phyloP scores from a whole-genome alignment of 148 eudicot genomes.

The Fagopyrum homotropicum region DNA sequence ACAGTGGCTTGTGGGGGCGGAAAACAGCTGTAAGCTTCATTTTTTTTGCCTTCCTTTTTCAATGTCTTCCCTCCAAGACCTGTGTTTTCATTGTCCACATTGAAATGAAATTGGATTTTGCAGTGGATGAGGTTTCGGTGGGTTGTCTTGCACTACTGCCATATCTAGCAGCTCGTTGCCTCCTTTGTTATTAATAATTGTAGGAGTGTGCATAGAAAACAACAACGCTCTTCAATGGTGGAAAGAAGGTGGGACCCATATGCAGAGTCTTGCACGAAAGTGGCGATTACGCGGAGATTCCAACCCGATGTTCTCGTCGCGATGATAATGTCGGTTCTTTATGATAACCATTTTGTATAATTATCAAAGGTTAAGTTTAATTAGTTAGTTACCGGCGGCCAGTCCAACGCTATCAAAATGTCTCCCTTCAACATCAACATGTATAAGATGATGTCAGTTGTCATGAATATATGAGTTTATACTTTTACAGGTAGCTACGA shows the following conservation, averaged over 20 bases:
- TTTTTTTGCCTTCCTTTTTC: background rate
- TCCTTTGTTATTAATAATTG: background rate
- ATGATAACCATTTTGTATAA: too few relatives aligned
- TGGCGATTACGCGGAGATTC: constrained; percentile 1
- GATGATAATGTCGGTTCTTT: too few relatives aligned
- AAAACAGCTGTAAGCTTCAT: background rate
- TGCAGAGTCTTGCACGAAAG: background rate
- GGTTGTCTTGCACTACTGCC: background rate
- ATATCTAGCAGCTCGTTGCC: background rate
- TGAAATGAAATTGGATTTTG: background rate
- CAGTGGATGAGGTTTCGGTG: background rate
- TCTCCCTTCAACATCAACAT: too few relatives aligned
- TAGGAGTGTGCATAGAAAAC: background rate
- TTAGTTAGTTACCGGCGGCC: too few relatives aligned
- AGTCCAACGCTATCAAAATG: too few relatives aligned
- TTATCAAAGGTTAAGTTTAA: too few relatives aligned
- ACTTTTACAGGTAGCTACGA: too few relatives aligned
- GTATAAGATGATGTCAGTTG: too few relatives aligned
- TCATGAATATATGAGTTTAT: too few relatives aligned
- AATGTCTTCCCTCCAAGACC: background rate
- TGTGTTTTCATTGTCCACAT: background rate
- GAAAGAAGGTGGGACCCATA: background rate
- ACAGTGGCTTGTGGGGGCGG: constrained; percentile 1
- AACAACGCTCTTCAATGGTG: background rate
- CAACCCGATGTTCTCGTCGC: background rate